Conservation (phyloP, 306 rosid genomes). For the apple (Malus domestica) region ASM211411v1 NC_041792.1:22648407-22648906, state of each 20-base stretch:
- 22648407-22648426: constrained; percentile 56
- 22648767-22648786: constrained; percentile 69
- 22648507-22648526: constrained; percentile 72
- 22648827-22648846: constrained; percentile 59
- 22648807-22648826: constrained; percentile 33
- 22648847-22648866: constrained; percentile 62
- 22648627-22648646: constrained; percentile 50
- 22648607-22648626: constrained; percentile 51
- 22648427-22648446: constrained; percentile 75
- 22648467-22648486: constrained; percentile 78
- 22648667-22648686: constrained; percentile 40
- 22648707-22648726: constrained; percentile 66
- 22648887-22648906: constrained; percentile 85
- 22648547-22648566: constrained; percentile 50
- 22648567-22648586: constrained; percentile 72
- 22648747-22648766: constrained; percentile 91
- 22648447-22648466: constrained; percentile 73
- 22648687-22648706: constrained; percentile 58
- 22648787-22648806: constrained; percentile 40
- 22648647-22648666: constrained; percentile 48
- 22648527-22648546: constrained; percentile 56
- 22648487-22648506: constrained; percentile 73
- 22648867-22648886: constrained; percentile 89
- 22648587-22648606: constrained; percentile 65
- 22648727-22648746: constrained; percentile 69